Base-by-base conservation (phyloP, 2,329 filamentous ascomycete genomes). In the Cercospora citrullina region DNA sequence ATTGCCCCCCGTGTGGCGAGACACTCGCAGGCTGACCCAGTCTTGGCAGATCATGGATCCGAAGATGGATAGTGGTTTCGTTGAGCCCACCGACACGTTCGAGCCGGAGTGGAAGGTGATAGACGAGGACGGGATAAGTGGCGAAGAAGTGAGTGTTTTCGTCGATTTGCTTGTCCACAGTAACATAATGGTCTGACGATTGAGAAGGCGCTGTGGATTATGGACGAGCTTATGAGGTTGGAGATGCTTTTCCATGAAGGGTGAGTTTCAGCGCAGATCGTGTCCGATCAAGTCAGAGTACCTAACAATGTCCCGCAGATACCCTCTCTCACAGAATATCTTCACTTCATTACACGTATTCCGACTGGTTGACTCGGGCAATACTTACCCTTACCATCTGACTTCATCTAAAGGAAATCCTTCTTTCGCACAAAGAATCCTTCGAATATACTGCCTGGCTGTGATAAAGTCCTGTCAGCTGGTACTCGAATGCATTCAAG, bases 181-280 rank as follows among this genome's bases (percentile, higher is more conserved):
- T 8, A 18, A 6, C 16, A 8, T 31, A 23, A 8, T 21, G 26
- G 31, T 33, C 55, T 59, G 55, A 59, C 31, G 18, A 59, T 59
- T 18, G 16, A 61, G 23, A 90, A 99, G 79, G 87, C 96, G 0
- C 82, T 99, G 64, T 94, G 95, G 33, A 93, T 99, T 72, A 96
- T 99, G 82, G 95, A 99, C 77, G 91, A 97, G 78, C 83, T 99
- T 36, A 83, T 97, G 21, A 95, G 91, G 76, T 90, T 94, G 64
- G 95, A 98, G 90, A 96, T 97, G 87, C 92, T 93, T 70, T 99
- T 96, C 94, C 93, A 98, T 78, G 88, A 92, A 74, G 95, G 96
- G n/a, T 64, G 14, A 45, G 51, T 6, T 30, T 6, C 59, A 30
- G 18, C n/a, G 5, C 6, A 26, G 12, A 61, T 18, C 28, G 18